Conservation (phyloP, 2,329 filamentous ascomycete genomes). For the Teratosphaeria zuluensis region DNA sequence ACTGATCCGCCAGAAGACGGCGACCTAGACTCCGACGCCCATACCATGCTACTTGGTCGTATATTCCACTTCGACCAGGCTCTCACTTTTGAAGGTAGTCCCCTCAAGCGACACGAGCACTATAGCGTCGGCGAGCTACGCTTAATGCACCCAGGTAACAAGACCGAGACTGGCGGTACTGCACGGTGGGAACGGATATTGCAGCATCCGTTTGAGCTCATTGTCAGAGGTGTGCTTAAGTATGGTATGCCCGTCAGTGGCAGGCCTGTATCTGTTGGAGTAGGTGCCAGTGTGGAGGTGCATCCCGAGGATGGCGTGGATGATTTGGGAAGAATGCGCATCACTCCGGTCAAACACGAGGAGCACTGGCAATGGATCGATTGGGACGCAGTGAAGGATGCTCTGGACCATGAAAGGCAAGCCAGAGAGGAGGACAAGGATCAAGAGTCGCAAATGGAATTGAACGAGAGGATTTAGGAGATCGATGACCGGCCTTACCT, state of each 20-base stretch:
- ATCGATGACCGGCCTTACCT: background rate
- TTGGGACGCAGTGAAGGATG: slow-evolving; percentile 12
- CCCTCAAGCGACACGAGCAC: slow-evolving; percentile 64
- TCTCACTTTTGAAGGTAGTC: slow-evolving; percentile 79
- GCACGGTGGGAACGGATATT: slow-evolving; percentile 85
- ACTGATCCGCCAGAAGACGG: slow-evolving; percentile 35
- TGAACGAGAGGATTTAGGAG: background rate
- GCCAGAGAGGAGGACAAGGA: background rate
- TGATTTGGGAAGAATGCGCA: slow-evolving; percentile 20
- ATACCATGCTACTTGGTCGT: slow-evolving; percentile 85
- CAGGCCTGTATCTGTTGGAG: slow-evolving; percentile 41
- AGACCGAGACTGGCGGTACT: slow-evolving; percentile 69
- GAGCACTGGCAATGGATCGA: slow-evolving; percentile 26
- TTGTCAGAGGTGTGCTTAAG: slow-evolving; percentile 81
- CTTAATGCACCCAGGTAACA: slow-evolving; percentile 73
- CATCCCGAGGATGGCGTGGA: slow-evolving; percentile 30
- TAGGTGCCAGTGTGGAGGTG: slow-evolving; percentile 33
- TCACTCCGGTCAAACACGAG: slow-evolving; percentile 16
- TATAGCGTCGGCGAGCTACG: slow-evolving; percentile 75
- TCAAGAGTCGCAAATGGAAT: background rate
- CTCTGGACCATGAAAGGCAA: slow-evolving; percentile 3
- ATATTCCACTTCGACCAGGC: slow-evolving; percentile 81
- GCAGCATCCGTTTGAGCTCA: slow-evolving; percentile 85
- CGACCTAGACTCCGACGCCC: slow-evolving; percentile 51
- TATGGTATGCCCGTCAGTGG: slow-evolving; percentile 59